Conservation (phyloP, 73 alveolate genomes). For the Paramecium sexaurelia region DNA sequence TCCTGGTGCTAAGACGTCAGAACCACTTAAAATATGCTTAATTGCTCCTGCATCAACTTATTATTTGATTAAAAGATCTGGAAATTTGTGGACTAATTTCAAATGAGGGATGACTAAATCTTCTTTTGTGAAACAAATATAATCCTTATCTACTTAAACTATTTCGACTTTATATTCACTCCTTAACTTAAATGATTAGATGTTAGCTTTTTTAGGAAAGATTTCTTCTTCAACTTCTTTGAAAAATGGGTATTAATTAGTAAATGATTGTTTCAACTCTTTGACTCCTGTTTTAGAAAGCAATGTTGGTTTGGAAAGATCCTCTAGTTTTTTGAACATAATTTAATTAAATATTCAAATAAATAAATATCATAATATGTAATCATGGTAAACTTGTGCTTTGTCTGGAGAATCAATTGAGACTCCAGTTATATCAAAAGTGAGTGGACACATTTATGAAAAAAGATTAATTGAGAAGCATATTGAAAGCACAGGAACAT, state of each 20-base stretch:
- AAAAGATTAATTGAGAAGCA: conserved; percentile 76
- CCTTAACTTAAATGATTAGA: conserved; percentile 23
- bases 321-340: conserved; percentile 70
- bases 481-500: conserved; percentile 77
- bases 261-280: conserved; percentile 46
- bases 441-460: conserved; percentile 89
- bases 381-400: conserved; percentile 80
- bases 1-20: conserved; percentile 93
- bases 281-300: conserved; percentile 57
- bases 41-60: conserved; percentile 90
- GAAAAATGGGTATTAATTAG: conserved; percentile 36
- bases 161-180: conserved; percentile 63
- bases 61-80: conserved; percentile 82
- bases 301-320: conserved; percentile 61
- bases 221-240: conserved; percentile 55
- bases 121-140: conserved; percentile 80
- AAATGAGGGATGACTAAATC: conserved; percentile 84
- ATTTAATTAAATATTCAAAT: conserved; percentile 14
- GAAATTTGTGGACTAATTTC: conserved; percentile 87
- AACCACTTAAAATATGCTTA: conserved; percentile 87
- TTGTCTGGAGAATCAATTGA: conserved; percentile 81
- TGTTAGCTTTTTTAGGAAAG: conserved; percentile 58
- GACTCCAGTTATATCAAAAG: conserved; percentile 80
- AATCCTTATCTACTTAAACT: conserved; percentile 75
- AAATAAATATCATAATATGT: conserved; percentile 51